A percentile compares a stretch with the other conserved stretches of the same genome.
phyloP scores from a whole-genome alignment of 2,329 filamentous ascomycete genomes.

The Trichoderma endophyticum region DNA sequence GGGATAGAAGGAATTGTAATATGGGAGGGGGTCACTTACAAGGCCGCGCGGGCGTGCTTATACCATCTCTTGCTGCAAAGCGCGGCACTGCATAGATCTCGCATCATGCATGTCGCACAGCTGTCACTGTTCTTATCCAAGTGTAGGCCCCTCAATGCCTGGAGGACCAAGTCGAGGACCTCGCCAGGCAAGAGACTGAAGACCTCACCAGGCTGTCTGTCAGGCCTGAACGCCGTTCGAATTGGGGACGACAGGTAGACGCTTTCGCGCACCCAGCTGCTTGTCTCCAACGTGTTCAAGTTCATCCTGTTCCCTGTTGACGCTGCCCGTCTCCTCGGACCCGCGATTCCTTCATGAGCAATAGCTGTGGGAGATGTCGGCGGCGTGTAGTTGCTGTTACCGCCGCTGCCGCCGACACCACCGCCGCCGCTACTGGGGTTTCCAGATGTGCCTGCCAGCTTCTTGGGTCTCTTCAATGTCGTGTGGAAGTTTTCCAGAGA shows the following conservation, averaged over 20 bases:
- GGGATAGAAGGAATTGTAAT: neutral
- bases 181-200: slow-evolving; percentile 57
- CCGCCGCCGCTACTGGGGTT: neutral
- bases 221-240: slow-evolving; percentile 16
- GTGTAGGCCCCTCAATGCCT: slow-evolving; percentile 51
- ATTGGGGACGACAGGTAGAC: slow-evolving; percentile 15
- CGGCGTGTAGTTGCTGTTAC: slow-evolving; percentile 21
- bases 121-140: slow-evolving; percentile 46
- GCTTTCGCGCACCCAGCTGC: slow-evolving; percentile 16
- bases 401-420: neutral
- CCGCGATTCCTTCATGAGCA: slow-evolving; percentile 28
- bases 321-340: slow-evolving; percentile 27
- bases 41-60: slow-evolving; percentile 46
- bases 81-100: slow-evolving; percentile 53
- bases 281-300: slow-evolving; percentile 40
- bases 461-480: slow-evolving; percentile 37
- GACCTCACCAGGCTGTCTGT: slow-evolving; percentile 44
- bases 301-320: slow-evolving; percentile 39
- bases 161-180: slow-evolving; percentile 55
- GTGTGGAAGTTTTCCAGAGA: slow-evolving; percentile 25
- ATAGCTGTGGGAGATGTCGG: slow-evolving; percentile 25
- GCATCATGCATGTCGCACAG: slow-evolving; percentile 64
- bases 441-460: slow-evolving; percentile 29
- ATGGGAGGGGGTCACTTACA: slow-evolving; percentile 41
- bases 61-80: slow-evolving; percentile 51